A percentile compares a stretch with the other conserved stretches of the same genome.
Conservation (phyloP, 306 rosid species). For the Echinosophora koreensis region DNA sequence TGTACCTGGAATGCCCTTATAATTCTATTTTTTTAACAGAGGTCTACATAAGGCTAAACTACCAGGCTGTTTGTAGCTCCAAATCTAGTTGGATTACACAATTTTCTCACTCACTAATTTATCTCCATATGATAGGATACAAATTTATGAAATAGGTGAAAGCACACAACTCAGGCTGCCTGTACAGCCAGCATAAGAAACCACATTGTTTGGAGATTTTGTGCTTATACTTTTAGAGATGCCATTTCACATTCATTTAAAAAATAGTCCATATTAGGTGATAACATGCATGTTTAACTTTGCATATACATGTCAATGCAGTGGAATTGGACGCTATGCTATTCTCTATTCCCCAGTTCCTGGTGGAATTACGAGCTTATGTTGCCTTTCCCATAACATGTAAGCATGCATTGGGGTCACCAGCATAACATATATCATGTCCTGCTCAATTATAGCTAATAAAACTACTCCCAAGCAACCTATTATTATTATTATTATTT, state of each 20-base stretch:
- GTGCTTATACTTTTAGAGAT: slow-evolving; percentile 15
- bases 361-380: slow-evolving; percentile 23
- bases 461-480: slow-evolving; percentile 42
- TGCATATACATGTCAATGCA: slow-evolving; percentile 7
- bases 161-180: background rate
- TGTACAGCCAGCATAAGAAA: background rate
- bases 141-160: background rate
- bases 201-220: slow-evolving; percentile 10
- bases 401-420: slow-evolving; percentile 28
- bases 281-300: background rate
- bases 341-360: slow-evolving; percentile 31
- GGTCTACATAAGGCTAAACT: slow-evolving; percentile 23
- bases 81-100: slow-evolving; percentile 35
- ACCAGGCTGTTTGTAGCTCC: slow-evolving; percentile 33
- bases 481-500: slow-evolving; percentile 38
- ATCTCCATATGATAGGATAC: slow-evolving; percentile 23
- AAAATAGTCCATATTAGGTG: background rate
- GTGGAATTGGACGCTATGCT: slow-evolving; percentile 15
- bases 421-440: slow-evolving; percentile 15
- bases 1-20: slow-evolving; percentile 13
- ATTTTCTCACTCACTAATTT: slow-evolving; percentile 12
- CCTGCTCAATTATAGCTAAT: slow-evolving; percentile 20
- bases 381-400: slow-evolving; percentile 21
- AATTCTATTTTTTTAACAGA: slow-evolving; percentile 30
- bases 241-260: background rate